A percentile compares a stretch with the other conserved stretches of the same genome.
Evolutionary conservation across 306 rosid genomes (phyloP).

Genomic region (Casuarina equisetifolia): DNA sequence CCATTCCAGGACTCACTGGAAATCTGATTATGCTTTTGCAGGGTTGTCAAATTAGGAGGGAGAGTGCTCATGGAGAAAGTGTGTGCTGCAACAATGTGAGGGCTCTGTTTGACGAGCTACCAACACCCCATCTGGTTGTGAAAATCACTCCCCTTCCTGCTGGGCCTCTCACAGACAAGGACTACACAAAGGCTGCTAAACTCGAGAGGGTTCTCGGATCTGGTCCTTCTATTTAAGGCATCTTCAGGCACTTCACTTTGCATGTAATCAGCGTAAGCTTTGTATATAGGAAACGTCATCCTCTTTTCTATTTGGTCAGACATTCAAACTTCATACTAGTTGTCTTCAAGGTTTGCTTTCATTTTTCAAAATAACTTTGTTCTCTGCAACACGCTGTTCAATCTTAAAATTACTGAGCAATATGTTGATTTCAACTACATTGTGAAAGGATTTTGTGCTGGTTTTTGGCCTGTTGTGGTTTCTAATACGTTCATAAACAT

Average conservation of each 20-base stretch:
- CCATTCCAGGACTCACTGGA: not conserved
- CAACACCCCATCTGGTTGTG: constrained; percentile 81
- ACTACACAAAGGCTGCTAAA: constrained; percentile 89
- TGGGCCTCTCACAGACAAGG: constrained; percentile 73
- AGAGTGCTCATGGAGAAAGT: constrained; percentile 97
- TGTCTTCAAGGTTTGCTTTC: not conserved
- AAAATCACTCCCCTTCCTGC: constrained; percentile 89
- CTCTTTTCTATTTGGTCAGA: not conserved
- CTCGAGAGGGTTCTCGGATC: constrained; percentile 89
- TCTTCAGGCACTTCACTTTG: not conserved
- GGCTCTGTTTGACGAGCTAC: constrained; percentile 95
- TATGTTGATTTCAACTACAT: not conserved
- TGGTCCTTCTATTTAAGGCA: constrained; percentile 68
- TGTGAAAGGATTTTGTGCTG: not conserved
- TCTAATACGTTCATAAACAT: not conserved
- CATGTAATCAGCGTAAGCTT: not conserved
- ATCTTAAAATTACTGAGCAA: too few relatives aligned
- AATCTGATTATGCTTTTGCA: constrained; percentile 27
- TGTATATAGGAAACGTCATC: not conserved
- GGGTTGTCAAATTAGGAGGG: constrained; percentile 97
- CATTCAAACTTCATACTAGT: not conserved
- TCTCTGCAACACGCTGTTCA: too few relatives aligned
- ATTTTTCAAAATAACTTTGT: not conserved
- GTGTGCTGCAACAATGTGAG: constrained; percentile 97
- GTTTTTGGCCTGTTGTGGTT: not conserved